These are phyloP conservation scores for Ophiostoma triangulosporum DNA, from an alignment of 2,329 filamentous ascomycete species.

Conservation along the genomic window DNA sequence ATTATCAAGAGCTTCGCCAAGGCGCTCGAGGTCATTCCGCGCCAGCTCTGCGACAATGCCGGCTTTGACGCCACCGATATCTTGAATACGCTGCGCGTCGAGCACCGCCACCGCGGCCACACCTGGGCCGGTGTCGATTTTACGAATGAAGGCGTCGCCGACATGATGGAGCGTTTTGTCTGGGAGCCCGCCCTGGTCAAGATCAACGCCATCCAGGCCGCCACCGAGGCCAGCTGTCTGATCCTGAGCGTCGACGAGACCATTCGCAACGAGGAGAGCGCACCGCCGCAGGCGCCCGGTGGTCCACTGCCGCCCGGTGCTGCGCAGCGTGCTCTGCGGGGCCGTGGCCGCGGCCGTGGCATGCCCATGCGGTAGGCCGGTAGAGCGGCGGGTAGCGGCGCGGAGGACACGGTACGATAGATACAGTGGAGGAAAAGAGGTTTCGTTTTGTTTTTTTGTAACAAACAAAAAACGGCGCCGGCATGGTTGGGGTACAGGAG, in stretches of 20 bases:
- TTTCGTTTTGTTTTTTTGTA: too few relatives aligned
- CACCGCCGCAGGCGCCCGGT: slow-evolving; percentile 66
- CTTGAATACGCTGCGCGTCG: slow-evolving; percentile 86
- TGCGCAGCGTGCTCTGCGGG: slow-evolving; percentile 64
- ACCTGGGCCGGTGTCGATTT: slow-evolving; percentile 97
- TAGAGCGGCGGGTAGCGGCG: background rate
- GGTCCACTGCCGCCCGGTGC: slow-evolving; percentile 65
- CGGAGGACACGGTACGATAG: background rate
- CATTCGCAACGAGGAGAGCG: slow-evolving; percentile 93
- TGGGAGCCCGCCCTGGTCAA: slow-evolving; percentile 97
- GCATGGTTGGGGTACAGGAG: background rate
- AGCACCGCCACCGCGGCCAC: slow-evolving; percentile 88
- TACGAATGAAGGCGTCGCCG: slow-evolving; percentile 73
- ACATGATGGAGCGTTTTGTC: slow-evolving; percentile 92
- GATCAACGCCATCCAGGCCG: slow-evolving; percentile 92
- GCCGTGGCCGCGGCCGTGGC: slow-evolving; percentile 63
- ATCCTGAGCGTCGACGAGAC: slow-evolving; percentile 97
- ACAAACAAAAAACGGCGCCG: background rate
- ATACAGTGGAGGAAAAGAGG: background rate
- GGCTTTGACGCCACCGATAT: slow-evolving; percentile 98
- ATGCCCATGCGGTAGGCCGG: slow-evolving; percentile 67
- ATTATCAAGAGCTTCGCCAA: slow-evolving; percentile 98
- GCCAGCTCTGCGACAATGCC: slow-evolving; percentile 95
- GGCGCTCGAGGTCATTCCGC: slow-evolving; percentile 89
- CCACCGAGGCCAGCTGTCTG: slow-evolving; percentile 87